Evolutionary conservation across 805 yeast genomes (phyloP).

Genomic region (Hanseniaspora vineae): DNA sequence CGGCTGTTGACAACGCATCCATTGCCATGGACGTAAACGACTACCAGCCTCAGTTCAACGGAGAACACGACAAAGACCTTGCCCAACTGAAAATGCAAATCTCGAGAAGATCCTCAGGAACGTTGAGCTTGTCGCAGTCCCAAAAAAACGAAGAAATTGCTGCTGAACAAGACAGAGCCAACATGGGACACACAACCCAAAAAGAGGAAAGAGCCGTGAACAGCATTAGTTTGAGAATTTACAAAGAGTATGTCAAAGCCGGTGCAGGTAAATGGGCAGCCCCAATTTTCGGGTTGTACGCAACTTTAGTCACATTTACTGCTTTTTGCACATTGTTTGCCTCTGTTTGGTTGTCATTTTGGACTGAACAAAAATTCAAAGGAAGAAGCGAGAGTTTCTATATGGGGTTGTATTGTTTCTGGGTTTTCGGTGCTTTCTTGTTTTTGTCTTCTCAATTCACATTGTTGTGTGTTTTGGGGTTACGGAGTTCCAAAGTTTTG

Average conservation of each 20-base stretch:
- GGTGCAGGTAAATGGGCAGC: slow-evolving; percentile 19
- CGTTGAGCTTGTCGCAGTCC: too few species aligned
- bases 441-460: slow-evolving; percentile 32
- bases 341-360: slow-evolving; percentile 71
- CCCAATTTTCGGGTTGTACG: slow-evolving; percentile 2
- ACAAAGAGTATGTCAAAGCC: slow-evolving; percentile 19
- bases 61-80: slow-evolving; percentile 7
- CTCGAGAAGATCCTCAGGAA: slow-evolving; percentile 7
- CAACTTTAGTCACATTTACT: slow-evolving; percentile 13
- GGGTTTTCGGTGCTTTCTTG: slow-evolving; percentile 37
- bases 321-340: slow-evolving; percentile 41
- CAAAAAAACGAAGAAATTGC: too few species aligned
- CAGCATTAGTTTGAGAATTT: slow-evolving; percentile 18
- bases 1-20: not conserved
- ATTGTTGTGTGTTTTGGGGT: slow-evolving; percentile 36
- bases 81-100: slow-evolving; percentile 11
- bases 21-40: slow-evolving; percentile 7
- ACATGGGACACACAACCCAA: not conserved
- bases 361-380: slow-evolving; percentile 49
- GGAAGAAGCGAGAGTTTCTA: slow-evolving; percentile 38
- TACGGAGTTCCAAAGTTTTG: slow-evolving; percentile 40
- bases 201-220: slow-evolving; percentile 12
- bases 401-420: slow-evolving; percentile 60
- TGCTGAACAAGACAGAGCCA: slow-evolving; percentile 12
- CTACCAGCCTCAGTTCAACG: not conserved